Evolutionary conservation across 176 grass and related monocot genomes (phyloP).

Genomic region (Avena sativa): DNA sequence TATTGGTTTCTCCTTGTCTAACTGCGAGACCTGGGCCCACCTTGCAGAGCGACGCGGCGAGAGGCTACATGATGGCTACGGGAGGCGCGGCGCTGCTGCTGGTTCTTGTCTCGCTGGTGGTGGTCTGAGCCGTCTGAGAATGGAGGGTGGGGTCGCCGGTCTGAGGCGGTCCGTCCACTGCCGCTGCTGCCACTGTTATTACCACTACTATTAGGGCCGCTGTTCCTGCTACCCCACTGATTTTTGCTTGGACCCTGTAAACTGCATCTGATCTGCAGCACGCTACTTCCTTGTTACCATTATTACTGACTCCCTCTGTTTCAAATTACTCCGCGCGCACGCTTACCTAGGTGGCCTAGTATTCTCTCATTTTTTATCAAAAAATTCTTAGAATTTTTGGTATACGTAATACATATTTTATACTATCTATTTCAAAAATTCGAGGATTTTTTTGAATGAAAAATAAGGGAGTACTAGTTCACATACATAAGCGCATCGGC

Average conservation of each 20-base stretch:
- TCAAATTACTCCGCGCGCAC: too few relatives aligned
- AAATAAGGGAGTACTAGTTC: too few relatives aligned
- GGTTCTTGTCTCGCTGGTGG: conserved; percentile 14
- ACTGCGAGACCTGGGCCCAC: background rate
- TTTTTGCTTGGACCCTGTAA: conserved; percentile 27
- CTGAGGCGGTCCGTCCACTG: background rate
- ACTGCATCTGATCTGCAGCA: background rate
- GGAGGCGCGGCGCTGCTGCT: conserved; percentile 9
- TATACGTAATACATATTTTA: too few relatives aligned
- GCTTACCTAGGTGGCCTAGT: too few relatives aligned
- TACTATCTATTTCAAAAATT: too few relatives aligned
- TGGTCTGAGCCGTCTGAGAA: background rate
- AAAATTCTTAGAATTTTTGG: too few relatives aligned
- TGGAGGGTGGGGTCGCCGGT: conserved; percentile 6
- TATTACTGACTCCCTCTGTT: too few relatives aligned
- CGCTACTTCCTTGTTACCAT: background rate
- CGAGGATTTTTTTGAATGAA: too few relatives aligned
- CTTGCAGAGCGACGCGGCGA: conserved; percentile 44
- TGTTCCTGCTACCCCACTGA: background rate
- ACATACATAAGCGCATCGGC: too few relatives aligned
- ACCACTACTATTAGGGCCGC: background rate
- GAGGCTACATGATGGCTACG: background rate
- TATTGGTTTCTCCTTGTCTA: background rate
- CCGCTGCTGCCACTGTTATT: background rate
- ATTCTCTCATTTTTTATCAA: too few relatives aligned